phyloP scores from a whole-genome alignment of 306 rosid genomes.

The barrel medic (Medicago truncatula) region MtrunA17r5.0-ANR NC_053042.1:36896001-36896500 shows the following conservation, averaged over 20 bases:
- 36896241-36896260: no score
- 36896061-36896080: slow-evolving; percentile 80
- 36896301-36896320: not conserved
- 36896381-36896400: slow-evolving; percentile 19
- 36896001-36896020: slow-evolving; percentile 77
- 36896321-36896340: not conserved
- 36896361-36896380: not conserved
- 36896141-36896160: slow-evolving; percentile 11
- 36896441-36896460: slow-evolving; percentile 74
- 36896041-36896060: slow-evolving; percentile 75
- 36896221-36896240: no score
- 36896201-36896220: not conserved
- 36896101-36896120: slow-evolving; percentile 96
- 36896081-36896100: slow-evolving; percentile 98
- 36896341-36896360: not conserved
- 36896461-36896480: slow-evolving; percentile 94
- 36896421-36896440: slow-evolving; percentile 97
- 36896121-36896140: slow-evolving; percentile 91
- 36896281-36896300: not conserved
- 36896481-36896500: slow-evolving; percentile 80
- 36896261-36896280: no score
- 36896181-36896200: not conserved
- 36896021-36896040: slow-evolving; percentile 74
- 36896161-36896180: slow-evolving; percentile 10
- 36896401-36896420: slow-evolving; percentile 24